Evolutionary conservation across 164 flowering plant genomes (phyloP), one percentile per base, ranked within the genome.

Genomic region (Vitis cinerea): DNA sequence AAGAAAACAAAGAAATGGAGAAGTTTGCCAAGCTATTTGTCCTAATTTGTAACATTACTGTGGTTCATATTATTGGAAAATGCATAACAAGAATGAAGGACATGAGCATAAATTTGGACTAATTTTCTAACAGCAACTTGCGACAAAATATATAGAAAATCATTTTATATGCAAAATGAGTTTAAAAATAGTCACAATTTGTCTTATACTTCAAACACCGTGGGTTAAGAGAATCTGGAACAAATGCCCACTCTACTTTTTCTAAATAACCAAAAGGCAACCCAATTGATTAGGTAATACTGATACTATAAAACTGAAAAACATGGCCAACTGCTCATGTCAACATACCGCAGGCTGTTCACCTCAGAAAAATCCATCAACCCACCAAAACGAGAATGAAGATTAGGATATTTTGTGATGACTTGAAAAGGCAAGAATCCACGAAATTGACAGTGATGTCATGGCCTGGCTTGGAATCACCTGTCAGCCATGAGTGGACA

Each of bases 401-500:
- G 56, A 62, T 50, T 27, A 53, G 16, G 50, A 63, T 61, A 23
- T 48, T 67, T 75, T 53, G 7, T 37, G 44, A 64, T 37, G 56
- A 67, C 65, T 56, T 61, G 63, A 27, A 71, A 64, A 17, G 69
- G 63, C 66, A 31, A 47, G 57, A 64, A 29, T 61, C 75, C 50
- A 59, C 65, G 27, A 57, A 37, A 59, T 57, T 59, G 64, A 57
- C 49, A 50, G 6, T 66, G 72, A 30, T 47, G 74, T 59, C 68
- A 47, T 29, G 62, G 50, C 70, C 74, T 13, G 23, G 71, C 54
- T 67, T 70, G 70, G 37, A 74, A 48, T 27, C 51, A 29, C 56
- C 69, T 70, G 68, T 75, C 78, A 72, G 77, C 76, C 76, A 75
- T 70, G 70, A 76, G 71, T 63, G 77, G 78, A 71, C 78, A 73